These are phyloP conservation scores for Byssothecium circinans DNA, from an alignment of 2,329 filamentous ascomycete genomes.

Conservation along the genomic window DNA sequence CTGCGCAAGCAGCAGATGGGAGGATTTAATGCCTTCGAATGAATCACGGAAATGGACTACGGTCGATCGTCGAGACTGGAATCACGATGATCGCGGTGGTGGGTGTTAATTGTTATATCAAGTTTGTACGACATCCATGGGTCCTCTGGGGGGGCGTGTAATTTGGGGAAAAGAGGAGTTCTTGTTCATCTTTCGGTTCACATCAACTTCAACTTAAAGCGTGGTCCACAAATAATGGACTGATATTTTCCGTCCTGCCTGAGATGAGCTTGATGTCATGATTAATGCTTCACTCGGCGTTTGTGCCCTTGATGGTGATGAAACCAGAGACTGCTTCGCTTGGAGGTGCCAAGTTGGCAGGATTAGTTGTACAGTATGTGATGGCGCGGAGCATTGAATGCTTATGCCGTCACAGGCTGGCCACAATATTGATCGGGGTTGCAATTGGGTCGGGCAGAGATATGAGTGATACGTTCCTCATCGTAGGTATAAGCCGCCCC, in stretches of 20 bases:
- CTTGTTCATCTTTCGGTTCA: neutral
- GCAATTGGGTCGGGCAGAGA: too few relatives aligned
- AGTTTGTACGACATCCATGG: neutral
- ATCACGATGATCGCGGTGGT: constrained; percentile 9
- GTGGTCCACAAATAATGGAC: too few relatives aligned
- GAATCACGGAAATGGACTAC: neutral
- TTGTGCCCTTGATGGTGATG: neutral
- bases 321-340: constrained; percentile 9
- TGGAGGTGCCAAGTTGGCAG: neutral
- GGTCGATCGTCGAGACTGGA: constrained; percentile 21
- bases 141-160: neutral
- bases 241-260: neutral
- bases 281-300: constrained; percentile 1
- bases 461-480: too few relatives aligned
- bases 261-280: neutral
- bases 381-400: neutral
- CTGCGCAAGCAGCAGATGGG: neutral
- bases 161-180: neutral
- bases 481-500: too few relatives aligned
- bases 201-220: too few relatives aligned
- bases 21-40: constrained; percentile 2
- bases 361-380: neutral
- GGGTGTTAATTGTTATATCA: neutral
- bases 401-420: neutral
- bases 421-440: too few relatives aligned